Evolutionary conservation across 768 basidiomycete species (phyloP).

Genomic region (Tephrocybe sp.): DNA sequence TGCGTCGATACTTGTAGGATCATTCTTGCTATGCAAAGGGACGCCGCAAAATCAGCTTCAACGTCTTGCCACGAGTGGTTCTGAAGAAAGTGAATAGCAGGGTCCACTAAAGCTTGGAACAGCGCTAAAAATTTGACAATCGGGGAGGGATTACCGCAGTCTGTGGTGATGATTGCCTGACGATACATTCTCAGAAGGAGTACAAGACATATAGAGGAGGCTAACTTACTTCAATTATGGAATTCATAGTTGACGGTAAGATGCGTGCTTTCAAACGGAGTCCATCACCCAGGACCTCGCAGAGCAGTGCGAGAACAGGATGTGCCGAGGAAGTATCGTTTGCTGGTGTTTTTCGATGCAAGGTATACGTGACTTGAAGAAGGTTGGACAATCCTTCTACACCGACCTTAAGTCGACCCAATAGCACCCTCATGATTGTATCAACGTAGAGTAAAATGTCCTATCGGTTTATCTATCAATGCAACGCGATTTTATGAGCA

Average conservation of each 20-base stretch:
- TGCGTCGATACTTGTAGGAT: slow-evolving; percentile 45
- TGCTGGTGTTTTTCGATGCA: slow-evolving; percentile 35
- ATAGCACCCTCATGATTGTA: slow-evolving; percentile 50
- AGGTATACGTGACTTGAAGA: slow-evolving; percentile 42
- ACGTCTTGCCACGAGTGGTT: slow-evolving; percentile 44
- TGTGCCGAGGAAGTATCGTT: slow-evolving; percentile 25
- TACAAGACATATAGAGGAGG: background rate
- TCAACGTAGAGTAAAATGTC: slow-evolving; percentile 60
- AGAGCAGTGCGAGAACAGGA: slow-evolving; percentile 37
- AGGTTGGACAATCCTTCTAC: slow-evolving; percentile 41
- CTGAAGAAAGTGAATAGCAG: slow-evolving; percentile 53
- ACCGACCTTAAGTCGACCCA: slow-evolving; percentile 49
- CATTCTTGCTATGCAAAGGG: slow-evolving; percentile 49
- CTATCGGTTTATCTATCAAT: slow-evolving; percentile 27
- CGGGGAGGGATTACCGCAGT: slow-evolving; percentile 25
- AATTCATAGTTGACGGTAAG: slow-evolving; percentile 42
- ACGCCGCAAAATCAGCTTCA: slow-evolving; percentile 52
- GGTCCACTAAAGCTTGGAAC: slow-evolving; percentile 42
- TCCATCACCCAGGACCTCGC: slow-evolving; percentile 53
- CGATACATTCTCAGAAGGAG: background rate
- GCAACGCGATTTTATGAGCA: background rate
- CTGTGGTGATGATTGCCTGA: slow-evolving; percentile 26
- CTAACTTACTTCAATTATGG: slow-evolving; percentile 51
- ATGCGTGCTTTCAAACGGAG: slow-evolving; percentile 52
- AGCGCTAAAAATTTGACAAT: slow-evolving; percentile 28